Evolutionary conservation across 768 basidiomycete species (phyloP), one percentile per base, ranked within the genome.

Genomic region (Pulveroboletus sp.): DNA sequence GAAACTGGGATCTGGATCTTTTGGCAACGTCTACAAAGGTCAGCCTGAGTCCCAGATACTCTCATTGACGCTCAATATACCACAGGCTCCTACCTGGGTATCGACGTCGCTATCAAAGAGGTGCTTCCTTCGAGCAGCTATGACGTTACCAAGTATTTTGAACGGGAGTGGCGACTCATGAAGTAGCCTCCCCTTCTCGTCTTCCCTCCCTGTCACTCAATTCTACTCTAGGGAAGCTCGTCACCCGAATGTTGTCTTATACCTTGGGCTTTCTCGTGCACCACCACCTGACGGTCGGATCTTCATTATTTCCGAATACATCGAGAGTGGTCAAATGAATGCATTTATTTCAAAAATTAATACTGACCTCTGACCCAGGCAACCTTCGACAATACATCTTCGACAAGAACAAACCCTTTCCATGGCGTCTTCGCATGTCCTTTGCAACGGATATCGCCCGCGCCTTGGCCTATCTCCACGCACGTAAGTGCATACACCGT

Each of bases 141-240:
- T 69, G 92, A 96, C 60, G 93, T 96, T 32, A 79, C 85, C 59
- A 99, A 99, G 70, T 98, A 99, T 73, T 95, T 98, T 67, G 91
- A 95, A 63, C 81, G 95, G n/a, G 95, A 99, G 76, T 96, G 93
- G 91, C 79, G 90, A 28, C 80, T 98, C 28, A 96, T 97, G 93
- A 92, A 93, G 77, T 80, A 62, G 53, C 70, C 59, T 32, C 18
- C 17, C 33, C 55, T 30, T 53, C 32, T 55, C 37, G 15, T 32
- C 21, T 5, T 1, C 10, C 5, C 37, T 15, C 5, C 21, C 8
- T 7, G 26, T 46, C 21, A 35, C 52, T 61, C 38, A 62, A 33
- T 0, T 24, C 8, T 24, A 17, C 27, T 39, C n/a, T 50, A 78
- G 81, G 62, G 89, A 93, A 73, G 86, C 88, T 37, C 77, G 93